Conservation (phyloP, 257 asterid species). For the Datura wrightii region DNA sequence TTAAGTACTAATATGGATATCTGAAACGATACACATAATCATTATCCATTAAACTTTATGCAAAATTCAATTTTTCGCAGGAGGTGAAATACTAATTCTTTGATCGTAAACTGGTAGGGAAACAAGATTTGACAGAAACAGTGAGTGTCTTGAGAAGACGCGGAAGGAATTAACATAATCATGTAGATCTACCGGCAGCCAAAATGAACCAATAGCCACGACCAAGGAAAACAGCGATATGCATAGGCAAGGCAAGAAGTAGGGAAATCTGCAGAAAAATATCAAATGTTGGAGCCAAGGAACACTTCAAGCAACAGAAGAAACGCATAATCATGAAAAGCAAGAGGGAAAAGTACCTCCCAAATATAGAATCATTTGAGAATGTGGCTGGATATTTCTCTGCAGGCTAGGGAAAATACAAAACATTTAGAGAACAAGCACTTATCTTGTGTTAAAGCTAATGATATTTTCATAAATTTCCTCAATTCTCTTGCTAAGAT, state of each 20-base stretch:
- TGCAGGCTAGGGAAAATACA: slow-evolving; percentile 62
- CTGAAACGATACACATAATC: not conserved
- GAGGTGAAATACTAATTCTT: not conserved
- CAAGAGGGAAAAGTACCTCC: slow-evolving; percentile 52
- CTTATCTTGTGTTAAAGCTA: not conserved
- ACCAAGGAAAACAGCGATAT: slow-evolving; percentile 69
- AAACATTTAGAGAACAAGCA: not conserved
- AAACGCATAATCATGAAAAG: not conserved
- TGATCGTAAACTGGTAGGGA: not conserved
- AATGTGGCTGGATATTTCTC: slow-evolving; percentile 77
- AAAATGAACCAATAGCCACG: slow-evolving; percentile 55
- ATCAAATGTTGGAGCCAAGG: not conserved
- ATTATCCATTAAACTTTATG: not conserved
- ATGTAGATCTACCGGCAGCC: slow-evolving; percentile 73
- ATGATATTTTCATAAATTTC: not conserved
- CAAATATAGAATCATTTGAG: slow-evolving; percentile 66
- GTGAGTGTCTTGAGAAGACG: not conserved
- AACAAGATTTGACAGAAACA: not conserved
- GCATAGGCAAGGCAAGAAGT: slow-evolving; percentile 77
- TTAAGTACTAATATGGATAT: not conserved
- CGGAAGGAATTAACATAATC: not conserved
- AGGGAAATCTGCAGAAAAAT: slow-evolving; percentile 70
- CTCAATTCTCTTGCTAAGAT: not conserved
- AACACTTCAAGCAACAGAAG: not conserved
- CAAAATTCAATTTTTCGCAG: not conserved